Evolutionary conservation across 331 rosid species (phyloP).

Genomic region (Quercus tomentella): DNA sequence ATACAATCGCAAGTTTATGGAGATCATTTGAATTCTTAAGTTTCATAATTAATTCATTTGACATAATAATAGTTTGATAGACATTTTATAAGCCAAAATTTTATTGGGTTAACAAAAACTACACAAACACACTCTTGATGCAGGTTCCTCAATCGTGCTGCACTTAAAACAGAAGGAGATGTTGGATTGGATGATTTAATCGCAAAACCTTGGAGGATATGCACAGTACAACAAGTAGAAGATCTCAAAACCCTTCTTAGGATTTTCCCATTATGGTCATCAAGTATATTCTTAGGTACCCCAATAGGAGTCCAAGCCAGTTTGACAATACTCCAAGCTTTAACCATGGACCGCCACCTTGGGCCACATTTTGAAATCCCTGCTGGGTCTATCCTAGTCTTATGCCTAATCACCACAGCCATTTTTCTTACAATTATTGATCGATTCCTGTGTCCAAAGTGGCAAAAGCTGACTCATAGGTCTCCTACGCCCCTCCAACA

Average conservation of each 20-base stretch:
- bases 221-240: conserved; percentile 60
- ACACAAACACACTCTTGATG: background rate
- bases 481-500: conserved; percentile 37
- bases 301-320: conserved; percentile 45
- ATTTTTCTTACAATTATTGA: conserved; percentile 42
- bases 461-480: conserved; percentile 29
- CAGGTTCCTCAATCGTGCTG: conserved; percentile 53
- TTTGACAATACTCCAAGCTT: conserved; percentile 57
- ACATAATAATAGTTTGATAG: too few relatives aligned
- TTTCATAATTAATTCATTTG: background rate
- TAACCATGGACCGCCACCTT: conserved; percentile 53
- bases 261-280: conserved; percentile 48
- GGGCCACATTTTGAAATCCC: conserved; percentile 53
- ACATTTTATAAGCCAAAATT: too few relatives aligned
- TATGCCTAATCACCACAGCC: conserved; percentile 28
- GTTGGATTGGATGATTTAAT: conserved; percentile 28
- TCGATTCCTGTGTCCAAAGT: conserved; percentile 36
- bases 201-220: conserved; percentile 53
- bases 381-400: conserved; percentile 38
- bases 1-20: too few relatives aligned
- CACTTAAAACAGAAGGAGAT: conserved; percentile 47
- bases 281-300: conserved; percentile 36
- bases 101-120: too few relatives aligned
- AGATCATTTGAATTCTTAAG: too few relatives aligned
- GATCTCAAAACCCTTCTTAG: conserved; percentile 43